phyloP scores from a whole-genome alignment of 2,329 filamentous ascomycete genomes.

The Fusarium multiceps region DNA sequence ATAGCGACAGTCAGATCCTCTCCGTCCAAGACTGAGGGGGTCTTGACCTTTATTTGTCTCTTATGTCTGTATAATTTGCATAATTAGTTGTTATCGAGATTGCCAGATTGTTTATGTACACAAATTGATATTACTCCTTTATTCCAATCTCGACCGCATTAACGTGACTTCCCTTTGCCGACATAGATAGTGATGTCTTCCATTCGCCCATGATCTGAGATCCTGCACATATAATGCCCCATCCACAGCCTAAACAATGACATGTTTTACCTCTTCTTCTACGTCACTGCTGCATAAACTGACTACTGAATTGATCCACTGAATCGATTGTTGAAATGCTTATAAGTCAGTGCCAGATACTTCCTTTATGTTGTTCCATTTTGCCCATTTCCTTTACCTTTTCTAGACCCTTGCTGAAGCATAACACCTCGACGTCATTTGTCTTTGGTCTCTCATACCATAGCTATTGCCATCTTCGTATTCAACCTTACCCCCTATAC shows the following conservation, averaged over 20 bases:
- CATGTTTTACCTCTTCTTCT: neutral
- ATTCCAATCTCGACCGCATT: neutral
- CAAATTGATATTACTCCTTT: constrained; percentile 16
- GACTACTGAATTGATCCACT: neutral
- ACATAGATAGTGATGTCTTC: neutral
- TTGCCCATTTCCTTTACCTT: neutral
- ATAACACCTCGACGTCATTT: neutral
- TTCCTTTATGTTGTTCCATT: neutral
- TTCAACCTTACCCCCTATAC: neutral
- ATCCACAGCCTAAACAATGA: neutral
- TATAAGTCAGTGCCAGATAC: neutral
- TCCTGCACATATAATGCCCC: neutral
- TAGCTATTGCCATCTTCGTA: neutral
- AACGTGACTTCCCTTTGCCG: neutral
- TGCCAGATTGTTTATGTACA: neutral
- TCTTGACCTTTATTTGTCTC: constrained; percentile 15
- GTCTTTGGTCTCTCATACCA: neutral
- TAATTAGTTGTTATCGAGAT: constrained; percentile 11
- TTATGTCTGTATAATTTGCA: constrained; percentile 14
- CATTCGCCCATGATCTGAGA: neutral
- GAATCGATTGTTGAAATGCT: neutral
- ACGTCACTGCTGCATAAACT: neutral
- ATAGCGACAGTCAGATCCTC: constrained; percentile 3
- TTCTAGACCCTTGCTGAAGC: neutral
- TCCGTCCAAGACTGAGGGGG: neutral